Percentiles rank a stretch among this genome's conserved stretches.
These are phyloP conservation scores for Typha latifolia DNA, from an alignment of 176 grass and related monocot species.

Conservation along the genomic window DNA sequence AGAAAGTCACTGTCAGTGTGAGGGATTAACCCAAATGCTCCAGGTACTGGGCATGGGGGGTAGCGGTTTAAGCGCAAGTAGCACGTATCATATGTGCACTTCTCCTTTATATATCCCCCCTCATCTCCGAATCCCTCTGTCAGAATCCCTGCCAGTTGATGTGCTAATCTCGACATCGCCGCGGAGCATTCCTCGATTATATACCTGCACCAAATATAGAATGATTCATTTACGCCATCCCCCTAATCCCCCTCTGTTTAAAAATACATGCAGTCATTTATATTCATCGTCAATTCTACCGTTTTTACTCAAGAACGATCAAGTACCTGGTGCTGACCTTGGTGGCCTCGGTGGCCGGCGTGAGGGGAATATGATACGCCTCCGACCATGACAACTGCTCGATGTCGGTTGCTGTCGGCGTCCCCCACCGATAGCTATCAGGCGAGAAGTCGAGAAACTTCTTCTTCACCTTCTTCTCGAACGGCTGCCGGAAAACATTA, in stretches of 20 bases:
- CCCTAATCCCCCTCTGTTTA: too few species aligned
- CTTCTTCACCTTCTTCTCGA: conserved; percentile 33
- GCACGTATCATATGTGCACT: conserved; percentile 37
- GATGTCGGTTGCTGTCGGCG: conserved; percentile 34
- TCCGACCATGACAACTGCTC: conserved; percentile 84
- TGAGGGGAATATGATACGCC: conserved; percentile 73
- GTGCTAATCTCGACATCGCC: conserved; percentile 48
- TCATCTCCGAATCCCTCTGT: conserved; percentile 1
- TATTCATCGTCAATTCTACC: too few species aligned
- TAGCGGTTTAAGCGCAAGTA: conserved; percentile 76
- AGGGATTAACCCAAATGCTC: conserved; percentile 45
- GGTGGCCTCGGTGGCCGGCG: neutral
- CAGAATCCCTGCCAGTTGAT: conserved; percentile 37
- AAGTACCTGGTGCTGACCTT: conserved; percentile 18
- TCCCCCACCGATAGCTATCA: conserved; percentile 75
- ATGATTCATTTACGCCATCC: neutral
- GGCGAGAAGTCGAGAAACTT: conserved; percentile 36
- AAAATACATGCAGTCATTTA: too few species aligned
- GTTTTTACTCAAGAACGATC: neutral
- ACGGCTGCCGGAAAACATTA: conserved; percentile 36
- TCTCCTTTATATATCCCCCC: neutral
- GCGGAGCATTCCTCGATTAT: conserved; percentile 39
- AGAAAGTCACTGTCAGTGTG: conserved; percentile 91
- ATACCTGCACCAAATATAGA: conserved; percentile 12
- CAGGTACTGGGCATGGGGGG: conserved; percentile 38